Evolutionary conservation across 352 stramenopile species (phyloP).

Genomic region (Phytophthora constricta): DNA sequence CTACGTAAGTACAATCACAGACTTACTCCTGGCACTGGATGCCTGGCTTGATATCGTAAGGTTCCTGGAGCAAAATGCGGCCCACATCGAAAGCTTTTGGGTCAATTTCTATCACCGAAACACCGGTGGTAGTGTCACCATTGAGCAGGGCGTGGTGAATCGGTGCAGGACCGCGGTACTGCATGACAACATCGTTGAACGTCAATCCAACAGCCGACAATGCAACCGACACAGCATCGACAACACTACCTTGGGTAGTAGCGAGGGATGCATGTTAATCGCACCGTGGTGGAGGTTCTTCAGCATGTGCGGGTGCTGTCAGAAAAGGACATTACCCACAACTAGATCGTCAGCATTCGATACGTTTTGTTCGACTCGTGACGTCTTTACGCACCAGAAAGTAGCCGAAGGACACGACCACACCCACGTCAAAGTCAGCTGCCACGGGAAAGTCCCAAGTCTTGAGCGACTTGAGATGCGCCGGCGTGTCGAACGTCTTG

Average conservation of each 20-base stretch:
- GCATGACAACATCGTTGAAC: neutral
- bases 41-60: conserved; percentile 47
- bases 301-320: conserved; percentile 79
- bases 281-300: conserved; percentile 66
- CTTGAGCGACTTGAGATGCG: conserved; percentile 82
- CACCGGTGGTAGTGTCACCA: conserved; percentile 72
- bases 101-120: conserved; percentile 91
- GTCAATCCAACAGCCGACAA: neutral
- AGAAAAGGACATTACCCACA: conserved; percentile 5
- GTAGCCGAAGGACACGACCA: conserved; percentile 92
- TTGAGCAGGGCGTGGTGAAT: conserved; percentile 89
- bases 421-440: conserved; percentile 73
- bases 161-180: conserved; percentile 84
- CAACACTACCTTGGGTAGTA: conserved; percentile 69
- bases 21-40: conserved; percentile 61
- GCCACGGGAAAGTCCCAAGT: conserved; percentile 64
- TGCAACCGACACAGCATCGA: neutral
- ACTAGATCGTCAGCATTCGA: neutral
- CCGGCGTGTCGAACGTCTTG: conserved; percentile 66
- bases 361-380: neutral
- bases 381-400: conserved; percentile 53
- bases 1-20: neutral
- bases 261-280: conserved; percentile 91
- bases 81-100: conserved; percentile 83
- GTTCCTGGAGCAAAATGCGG: conserved; percentile 71